Base-by-base conservation (phyloP, 164 flowering plant species). In the Aristolochia californica region DNA sequence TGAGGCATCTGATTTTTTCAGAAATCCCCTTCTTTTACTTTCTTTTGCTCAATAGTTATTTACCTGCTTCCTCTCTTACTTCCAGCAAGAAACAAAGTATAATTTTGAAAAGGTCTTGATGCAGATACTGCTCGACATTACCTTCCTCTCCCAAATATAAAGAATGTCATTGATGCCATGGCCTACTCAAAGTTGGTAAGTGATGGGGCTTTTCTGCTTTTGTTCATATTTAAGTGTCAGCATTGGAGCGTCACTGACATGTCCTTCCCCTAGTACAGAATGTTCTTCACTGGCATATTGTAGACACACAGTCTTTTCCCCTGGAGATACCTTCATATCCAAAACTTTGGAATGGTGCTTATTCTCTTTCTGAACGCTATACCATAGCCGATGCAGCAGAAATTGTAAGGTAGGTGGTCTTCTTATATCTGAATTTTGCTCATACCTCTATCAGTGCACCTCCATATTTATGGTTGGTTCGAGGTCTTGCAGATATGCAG, bases 251-350 rank as follows among this genome's bases (percentile, higher is more conserved):
- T 20, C 16, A 8, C 15, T 50, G 54, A 23, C 54, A 5, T 50
- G 13, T 23, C 7, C 22, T 63, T 62, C 48, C 12, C 21, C 51
- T 61, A 30, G 16, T 62, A 59, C 80, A 87, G 94, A 90, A 90
- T 74, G 95, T 90, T 53, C 73, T 90, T 68, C 97, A 90, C 61
- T 90, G 97, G 97, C 97, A 90, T 71, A 85, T 87, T 57, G 95
- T 90, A 57, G 97, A 90, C 68, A 26, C 79, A 62, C 86, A 90
- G 66, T 85, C 97, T 14, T 90, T 90, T 65, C 95, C 97, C 10
- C 62, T 90, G 57, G 95, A 90, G 77, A 83, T 90, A 68, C 97
- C 97, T 43, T 90, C 97, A 38, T 85, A 59, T 70, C 97, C 97
- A 58, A 90, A 80, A 61, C 70, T 90, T 17, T 87, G 97, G 97